Conservation (phyloP, 2,329 filamentous ascomycete species). For the Lecanicillium sp. region DNA sequence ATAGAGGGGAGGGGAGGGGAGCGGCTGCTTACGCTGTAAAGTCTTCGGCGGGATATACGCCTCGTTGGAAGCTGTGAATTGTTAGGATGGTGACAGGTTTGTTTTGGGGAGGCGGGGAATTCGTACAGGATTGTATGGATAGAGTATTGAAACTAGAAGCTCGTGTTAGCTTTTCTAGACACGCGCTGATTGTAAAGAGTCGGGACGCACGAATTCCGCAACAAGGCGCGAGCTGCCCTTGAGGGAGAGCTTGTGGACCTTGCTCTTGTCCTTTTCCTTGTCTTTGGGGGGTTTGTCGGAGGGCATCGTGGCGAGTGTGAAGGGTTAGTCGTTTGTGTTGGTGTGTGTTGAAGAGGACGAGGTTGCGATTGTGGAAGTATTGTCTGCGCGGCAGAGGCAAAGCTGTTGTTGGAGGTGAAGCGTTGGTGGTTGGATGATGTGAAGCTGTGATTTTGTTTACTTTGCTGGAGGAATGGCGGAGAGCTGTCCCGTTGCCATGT, state of each 20-base stretch:
- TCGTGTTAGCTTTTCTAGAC: background rate
- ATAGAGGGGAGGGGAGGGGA: background rate
- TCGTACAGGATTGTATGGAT: conserved; percentile 90
- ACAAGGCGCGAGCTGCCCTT: conserved; percentile 81
- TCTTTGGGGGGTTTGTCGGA: conserved; percentile 10
- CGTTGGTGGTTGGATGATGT: background rate
- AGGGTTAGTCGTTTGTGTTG: background rate
- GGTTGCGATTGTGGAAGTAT: background rate
- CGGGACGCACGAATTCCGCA: conserved; percentile 79
- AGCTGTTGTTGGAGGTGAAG: background rate
- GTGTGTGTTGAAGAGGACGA: background rate
- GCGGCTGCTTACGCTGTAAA: conserved; percentile 69
- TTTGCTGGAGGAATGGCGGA: background rate
- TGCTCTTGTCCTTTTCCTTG: conserved; percentile 63
- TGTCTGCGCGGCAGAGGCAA: background rate
- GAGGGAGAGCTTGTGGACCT: conserved; percentile 89
- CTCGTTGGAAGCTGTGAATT: conserved; percentile 66
- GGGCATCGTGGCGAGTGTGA: conserved; percentile 3
- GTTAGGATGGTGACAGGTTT: conserved; percentile 3
- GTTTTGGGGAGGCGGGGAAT: background rate
- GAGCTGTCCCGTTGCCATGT: background rate
- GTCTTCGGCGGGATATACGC: conserved; percentile 87
- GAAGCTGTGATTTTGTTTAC: conserved; percentile 5
- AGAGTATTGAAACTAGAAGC: conserved; percentile 79
- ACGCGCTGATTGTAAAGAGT: background rate